Base-by-base conservation (phyloP, 257 asterid genomes). In the Anisodus acutangulus region DNA sequence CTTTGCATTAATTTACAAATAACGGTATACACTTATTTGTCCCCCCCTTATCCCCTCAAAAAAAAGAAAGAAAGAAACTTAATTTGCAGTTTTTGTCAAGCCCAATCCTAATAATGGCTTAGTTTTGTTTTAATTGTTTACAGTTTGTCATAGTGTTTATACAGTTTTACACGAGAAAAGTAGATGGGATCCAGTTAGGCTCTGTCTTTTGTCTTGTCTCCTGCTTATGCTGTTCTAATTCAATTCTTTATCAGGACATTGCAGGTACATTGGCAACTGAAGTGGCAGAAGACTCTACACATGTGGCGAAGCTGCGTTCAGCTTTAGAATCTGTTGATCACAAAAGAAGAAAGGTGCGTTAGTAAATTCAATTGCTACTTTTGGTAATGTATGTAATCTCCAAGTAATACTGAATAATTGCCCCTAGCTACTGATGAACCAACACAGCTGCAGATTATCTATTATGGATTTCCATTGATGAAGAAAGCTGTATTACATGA, bases 201-300 rank as follows among this genome's bases (percentile, higher is more conserved):
- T 53, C 63, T 51, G 11, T 37, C 26, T 76, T 76, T 76, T 76
- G 26, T 53, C 63, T 51, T 26, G 47, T 26, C 39, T 76, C 64
- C 31, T 53, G 63, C 64, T 53, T 78, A 8, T 78, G 49, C 43
- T 13, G 47, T 78, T 31, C 59, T 78, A 26, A 53, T 78, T 78
- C 64, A 54, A 78, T 78, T 82, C 85, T 54, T 80, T 83, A 84
- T 78, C 91, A 95, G 99, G 98, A 97, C 88, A 97, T 97, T 86
- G 98, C 98, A 0, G 98, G 98, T 87, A 97, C 99, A 87, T 90
- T 97, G 95, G 97, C 99, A 83, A 88, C 98, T 63, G 99, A 97
- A 91, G 87, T 91, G 80, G 98, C 99, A 19, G 97, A 91, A 85
- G 99, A 97, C 78, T 85, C 93, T 79, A 93, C 96, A 79, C 99